Evolutionary conservation across 1,284 basidiomycete species (phyloP), one percentile per base, ranked within the genome.

Genomic region (Porogramme epimiltina): DNA sequence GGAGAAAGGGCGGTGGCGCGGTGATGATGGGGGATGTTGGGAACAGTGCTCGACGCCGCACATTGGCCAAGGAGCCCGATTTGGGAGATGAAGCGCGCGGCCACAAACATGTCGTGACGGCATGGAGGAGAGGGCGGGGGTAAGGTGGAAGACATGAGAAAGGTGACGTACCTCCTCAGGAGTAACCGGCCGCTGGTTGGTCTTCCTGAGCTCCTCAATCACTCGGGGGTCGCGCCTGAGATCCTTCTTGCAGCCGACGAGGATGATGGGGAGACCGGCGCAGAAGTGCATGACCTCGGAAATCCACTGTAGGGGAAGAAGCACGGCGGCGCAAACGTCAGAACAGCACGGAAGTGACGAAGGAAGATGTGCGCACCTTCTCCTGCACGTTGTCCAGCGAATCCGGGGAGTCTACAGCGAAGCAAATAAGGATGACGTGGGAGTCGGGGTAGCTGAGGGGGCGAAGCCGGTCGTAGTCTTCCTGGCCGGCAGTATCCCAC

Each of bases 401-500:
- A 66, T 87, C 85, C 55, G 87, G 87, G 50, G 82, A 87, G 73
- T 89, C 87, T 63, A 89, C 79, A 49, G 86, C 85, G 69, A 88
- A 91, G 69, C 87, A 89, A 68, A 90, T 87, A 54, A 91, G 79
- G 69, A 90, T 85, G 67, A 90, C 87, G 71, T 89, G 82, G 48
- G 85, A 85, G 75, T 89, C 85, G 53, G 85, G 86, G 74, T 89
- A 89, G 40, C 80, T 83, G 56, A 89, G 76, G 48, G 87, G 88
- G 60, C 87, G 78, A 60, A 91, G 79, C 61, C 87, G 84, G 67
- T 88, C 87, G 68, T 81, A 82, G 66, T 76, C 75, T 65, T 89
- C 87, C 71, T 89, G 87, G 52, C 87, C 87, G 41, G 87, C 87
- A 58, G 87, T 90, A 84, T 90, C 87, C 87, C 87, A 90, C 42